A percentile compares a stretch with the other conserved stretches of the same genome.
Evolutionary conservation across 2,329 filamentous ascomycete genomes (phyloP).

Genomic region (Pseudocercospora vitis): DNA sequence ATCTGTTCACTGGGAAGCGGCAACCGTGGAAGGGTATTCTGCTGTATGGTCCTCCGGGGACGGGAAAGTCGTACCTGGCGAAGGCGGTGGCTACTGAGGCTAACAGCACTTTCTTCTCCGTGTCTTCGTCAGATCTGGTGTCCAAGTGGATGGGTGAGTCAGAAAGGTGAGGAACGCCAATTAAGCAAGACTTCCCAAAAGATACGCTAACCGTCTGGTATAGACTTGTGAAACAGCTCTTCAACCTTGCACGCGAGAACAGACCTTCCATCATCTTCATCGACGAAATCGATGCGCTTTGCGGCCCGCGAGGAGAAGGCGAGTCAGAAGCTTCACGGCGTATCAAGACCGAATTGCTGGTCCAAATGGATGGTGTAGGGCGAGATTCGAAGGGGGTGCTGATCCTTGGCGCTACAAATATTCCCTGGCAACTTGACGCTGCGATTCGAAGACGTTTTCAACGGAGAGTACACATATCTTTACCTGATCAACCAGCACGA

Average conservation of each 20-base stretch:
- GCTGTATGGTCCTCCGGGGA: conserved; percentile 92
- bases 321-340: conserved; percentile 95
- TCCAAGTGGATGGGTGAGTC: conserved; percentile 99
- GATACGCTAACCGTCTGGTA: conserved; percentile 21
- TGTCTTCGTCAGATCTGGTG: conserved; percentile 93
- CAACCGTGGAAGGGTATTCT: conserved; percentile 98
- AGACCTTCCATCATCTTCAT: conserved; percentile 99
- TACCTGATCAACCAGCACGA: conserved; percentile 82
- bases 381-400: conserved; percentile 92
- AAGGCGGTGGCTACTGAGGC: conserved; percentile 98
- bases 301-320: conserved; percentile 87
- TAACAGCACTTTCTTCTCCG: conserved; percentile 98
- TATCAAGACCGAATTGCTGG: conserved; percentile 97
- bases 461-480: conserved; percentile 87
- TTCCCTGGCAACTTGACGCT: conserved; percentile 96
- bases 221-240: conserved; percentile 92
- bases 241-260: conserved; percentile 97
- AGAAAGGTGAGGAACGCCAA: conserved; percentile 69
- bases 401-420: conserved; percentile 95
- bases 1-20: conserved; percentile 91
- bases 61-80: conserved; percentile 94
- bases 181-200: not conserved
- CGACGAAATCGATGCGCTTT: conserved; percentile 95
- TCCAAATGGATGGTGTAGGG: conserved; percentile 99
- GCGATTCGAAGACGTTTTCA: conserved; percentile 97